Evolutionary conservation across 2,329 filamentous ascomycete species (phyloP).

Genomic region (Sporothrix variecibatus): DNA sequence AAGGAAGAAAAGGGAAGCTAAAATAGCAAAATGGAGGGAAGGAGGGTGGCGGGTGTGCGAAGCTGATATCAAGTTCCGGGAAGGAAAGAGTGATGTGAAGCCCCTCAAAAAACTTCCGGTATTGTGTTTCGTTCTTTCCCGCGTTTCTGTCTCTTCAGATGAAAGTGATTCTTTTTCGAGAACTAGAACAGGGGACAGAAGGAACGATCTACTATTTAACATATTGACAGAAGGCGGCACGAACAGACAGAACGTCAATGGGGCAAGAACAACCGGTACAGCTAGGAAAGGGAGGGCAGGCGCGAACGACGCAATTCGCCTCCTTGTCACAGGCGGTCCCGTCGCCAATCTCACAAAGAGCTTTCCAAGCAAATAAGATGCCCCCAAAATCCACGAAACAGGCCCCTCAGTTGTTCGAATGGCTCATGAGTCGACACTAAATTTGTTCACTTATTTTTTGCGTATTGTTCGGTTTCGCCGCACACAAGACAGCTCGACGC

Average conservation of each 20-base stretch:
- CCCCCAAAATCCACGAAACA: not conserved
- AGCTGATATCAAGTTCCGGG: conserved; percentile 15
- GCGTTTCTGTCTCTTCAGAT: not conserved
- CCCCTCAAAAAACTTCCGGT: not conserved
- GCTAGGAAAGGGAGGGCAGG: not conserved
- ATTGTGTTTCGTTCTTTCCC: not conserved
- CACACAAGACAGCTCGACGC: conserved; percentile 17
- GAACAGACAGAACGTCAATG: too few relatives aligned
- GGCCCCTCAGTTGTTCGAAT: not conserved
- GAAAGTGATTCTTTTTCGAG: not conserved
- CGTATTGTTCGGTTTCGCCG: not conserved
- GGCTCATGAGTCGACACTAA: not conserved
- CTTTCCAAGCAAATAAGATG: too few relatives aligned
- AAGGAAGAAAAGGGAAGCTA: conserved; percentile 19
- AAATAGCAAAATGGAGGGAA: conserved; percentile 7
- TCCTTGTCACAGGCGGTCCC: conserved; percentile 3
- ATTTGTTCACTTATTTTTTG: not conserved
- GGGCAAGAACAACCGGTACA: not conserved
- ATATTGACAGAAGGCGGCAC: not conserved
- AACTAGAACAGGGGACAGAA: not conserved
- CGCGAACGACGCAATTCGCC: conserved; percentile 1
- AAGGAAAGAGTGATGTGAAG: not conserved
- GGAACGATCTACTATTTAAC: not conserved
- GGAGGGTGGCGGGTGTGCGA: conserved; percentile 13
- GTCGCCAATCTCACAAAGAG: too few relatives aligned